Base-by-base conservation (phyloP, 495 filamentous ascomycete species). In the Beverwykella pulmonaria region DNA sequence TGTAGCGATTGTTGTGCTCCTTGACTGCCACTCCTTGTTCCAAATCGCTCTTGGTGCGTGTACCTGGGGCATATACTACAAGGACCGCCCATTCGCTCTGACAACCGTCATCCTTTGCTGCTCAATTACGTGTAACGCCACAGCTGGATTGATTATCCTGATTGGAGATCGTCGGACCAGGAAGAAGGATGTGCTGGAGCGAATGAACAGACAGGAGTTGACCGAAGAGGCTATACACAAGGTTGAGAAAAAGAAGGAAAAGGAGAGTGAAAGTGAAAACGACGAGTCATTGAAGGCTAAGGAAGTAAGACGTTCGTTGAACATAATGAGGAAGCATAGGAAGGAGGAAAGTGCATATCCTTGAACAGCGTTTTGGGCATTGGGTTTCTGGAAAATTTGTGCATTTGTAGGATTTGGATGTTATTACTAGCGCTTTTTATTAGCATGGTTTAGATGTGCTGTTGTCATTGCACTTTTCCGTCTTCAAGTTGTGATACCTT, bases 161-260 rank as follows among this genome's bases (percentile, higher is more conserved):
- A 80, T 92, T 30, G 90, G 90, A 7, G 89, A 92, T 66, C 81
- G 84, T 2, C 80, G 82, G 27, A 88, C 89, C 0, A 83, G 90
- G 25, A 93, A 93, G 82, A 91, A 90, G 83, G 90, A 93, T 53
- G 88, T 93, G 0, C 76, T 91, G 0, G 89, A 92, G 73, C 83
- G 86, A 27, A 82, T 92, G 70, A 83, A 85, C 69, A 82, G 88
- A 14, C 89, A 92, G 75, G 83, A 90, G 53, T 76, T 92, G 53
- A 93, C 90, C 1, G 78, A 81, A 34, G 83, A 90, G 70, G 89
- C 87, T 0, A 90, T 93, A 77, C 81, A 86, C 63, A 87, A 88
- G 74, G 82, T 92, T 52, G 79, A 85, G 75, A 89, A 88, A 77
- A 79, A 82, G 53, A 84, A 82, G 69, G 75, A 81, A 65, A 81